Base-by-base conservation (phyloP, 2,329 filamentous ascomycete species). In the Epichloe amarillans region DNA sequence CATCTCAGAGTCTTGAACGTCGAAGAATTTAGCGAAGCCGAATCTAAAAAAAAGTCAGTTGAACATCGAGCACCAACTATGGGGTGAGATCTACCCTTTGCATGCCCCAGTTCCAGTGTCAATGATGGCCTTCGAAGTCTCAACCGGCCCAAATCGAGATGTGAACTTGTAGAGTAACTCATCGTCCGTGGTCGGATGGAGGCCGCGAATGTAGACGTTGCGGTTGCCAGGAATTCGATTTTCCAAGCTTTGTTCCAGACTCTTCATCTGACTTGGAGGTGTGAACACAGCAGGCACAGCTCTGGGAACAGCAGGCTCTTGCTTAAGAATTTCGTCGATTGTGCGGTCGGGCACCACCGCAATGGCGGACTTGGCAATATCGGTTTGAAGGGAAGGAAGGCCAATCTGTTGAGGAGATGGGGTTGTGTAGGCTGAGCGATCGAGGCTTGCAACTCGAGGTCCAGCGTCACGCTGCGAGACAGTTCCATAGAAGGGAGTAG, bases 41-140 rank as follows among this genome's bases (percentile, higher is more conserved):
- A 97, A 98, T 14, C 93, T 97, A 60, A n/a, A 5, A 5, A 36
- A 12, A 30, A n/a, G n/a, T 56, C 11, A 60, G 51, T 44, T 33
- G 19, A 15, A 14, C 43, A n/a, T 26, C 4, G 38, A 42, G 15
- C 15, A n/a, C 6, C 26, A 21, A 26, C 50, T 42, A 45, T 12
- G 8, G 43, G 23, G 30, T 10, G 19, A 39, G 35, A 70, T 77
- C 61, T 71, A 95, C 93, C 93, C 93, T 72, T 98, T 98, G 80
- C 93, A 98, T 56, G 89, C 84, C 53, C 89, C 88, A 46, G 88
- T 95, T 58, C 86, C 83, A 49, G 90, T 84, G 70, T 98, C 94
- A 62, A 98, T 95, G 70, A 98, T 98, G 14, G 94, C 93, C 75
- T 98, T 98, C 62, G 89, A 96, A 57, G 90, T 95, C 70, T 95